Conservation (phyloP, 129 eudicot species). For the sunflower (Helianthus annuus) region DNA sequence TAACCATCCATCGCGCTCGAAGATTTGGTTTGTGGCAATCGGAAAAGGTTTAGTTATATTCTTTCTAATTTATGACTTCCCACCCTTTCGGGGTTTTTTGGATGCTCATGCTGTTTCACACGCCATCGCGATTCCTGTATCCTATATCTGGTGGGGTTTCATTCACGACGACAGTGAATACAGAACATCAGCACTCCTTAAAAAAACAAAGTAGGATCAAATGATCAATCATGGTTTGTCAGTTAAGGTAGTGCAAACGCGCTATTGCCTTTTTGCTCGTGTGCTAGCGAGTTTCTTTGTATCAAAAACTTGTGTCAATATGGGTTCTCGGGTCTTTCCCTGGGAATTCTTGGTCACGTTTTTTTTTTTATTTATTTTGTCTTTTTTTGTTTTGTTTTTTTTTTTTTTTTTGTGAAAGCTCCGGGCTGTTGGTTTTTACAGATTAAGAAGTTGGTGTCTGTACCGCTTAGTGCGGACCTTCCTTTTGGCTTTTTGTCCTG, state of each 20-base stretch:
- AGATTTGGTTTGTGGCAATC: conserved; percentile 60
- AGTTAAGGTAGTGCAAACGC: conserved; percentile 6
- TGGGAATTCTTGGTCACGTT: too few relatives aligned
- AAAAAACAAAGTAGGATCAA: conserved; percentile 55
- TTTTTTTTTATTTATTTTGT: too few relatives aligned
- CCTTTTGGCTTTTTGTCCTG: conserved; percentile 36
- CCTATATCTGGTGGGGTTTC: conserved; percentile 87
- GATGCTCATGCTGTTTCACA: conserved; percentile 89
- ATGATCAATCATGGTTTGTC: background rate
- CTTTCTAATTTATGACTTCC: conserved; percentile 71
- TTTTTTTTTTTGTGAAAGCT: conserved; percentile 34
- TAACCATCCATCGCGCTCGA: conserved; percentile 74
- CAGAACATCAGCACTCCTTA: conserved; percentile 58
- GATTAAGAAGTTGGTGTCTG: conserved; percentile 40
- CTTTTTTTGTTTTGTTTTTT: background rate
- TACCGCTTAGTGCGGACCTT: conserved; percentile 37
- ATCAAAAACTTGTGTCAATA: conserved; percentile 31
- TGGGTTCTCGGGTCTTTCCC: conserved; percentile 22
- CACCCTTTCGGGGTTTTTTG: conserved; percentile 69
- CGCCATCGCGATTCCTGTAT: conserved; percentile 74
- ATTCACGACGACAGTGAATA: conserved; percentile 78
- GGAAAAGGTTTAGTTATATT: conserved; percentile 67
- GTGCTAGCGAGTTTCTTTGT: conserved; percentile 49
- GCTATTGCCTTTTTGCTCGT: conserved; percentile 46
- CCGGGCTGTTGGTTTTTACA: conserved; percentile 45